Percentiles rank a stretch among this genome's conserved stretches.
phyloP scores from a whole-genome alignment of 225 moss, liverwort and hornwort species.

The Ulota crispa region DNA sequence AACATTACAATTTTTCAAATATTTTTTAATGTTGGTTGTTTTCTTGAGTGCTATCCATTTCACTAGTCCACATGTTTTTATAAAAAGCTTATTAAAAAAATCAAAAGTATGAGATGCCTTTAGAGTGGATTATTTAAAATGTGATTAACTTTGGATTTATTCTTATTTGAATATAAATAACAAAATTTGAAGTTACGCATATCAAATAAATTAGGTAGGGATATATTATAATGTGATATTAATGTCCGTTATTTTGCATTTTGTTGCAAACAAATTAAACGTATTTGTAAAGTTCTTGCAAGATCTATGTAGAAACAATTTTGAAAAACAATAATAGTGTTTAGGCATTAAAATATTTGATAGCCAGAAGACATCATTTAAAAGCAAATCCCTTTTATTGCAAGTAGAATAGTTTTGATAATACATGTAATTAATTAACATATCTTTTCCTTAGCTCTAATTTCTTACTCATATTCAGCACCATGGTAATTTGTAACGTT shows the following conservation, averaged over 20 bases:
- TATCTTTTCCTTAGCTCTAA: no score
- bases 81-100: background rate
- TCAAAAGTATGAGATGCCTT: fast-evolving
- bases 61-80: no score
- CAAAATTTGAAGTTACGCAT: fast-evolving
- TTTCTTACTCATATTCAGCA: no score
- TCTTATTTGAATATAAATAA: background rate
- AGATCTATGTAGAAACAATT: fast-evolving
- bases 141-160: fast-evolving
- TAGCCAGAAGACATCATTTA: no score
- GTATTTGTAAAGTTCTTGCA: background rate
- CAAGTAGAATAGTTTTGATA: no score
- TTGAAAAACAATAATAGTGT: no score
- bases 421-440: no score
- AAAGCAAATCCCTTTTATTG: no score
- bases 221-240: fast-evolving
- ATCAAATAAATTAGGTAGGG: fast-evolving
- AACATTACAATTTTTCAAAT: background rate
- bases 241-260: fast-evolving
- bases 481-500: no score
- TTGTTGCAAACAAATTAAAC: background rate
- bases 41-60: background rate
- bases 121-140: background rate
- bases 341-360: no score
- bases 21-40: background rate